Evolutionary conservation across 2,329 filamentous ascomycete genomes (phyloP), one percentile per base, ranked within the genome.

Genomic region (Seiridium cupressi): DNA sequence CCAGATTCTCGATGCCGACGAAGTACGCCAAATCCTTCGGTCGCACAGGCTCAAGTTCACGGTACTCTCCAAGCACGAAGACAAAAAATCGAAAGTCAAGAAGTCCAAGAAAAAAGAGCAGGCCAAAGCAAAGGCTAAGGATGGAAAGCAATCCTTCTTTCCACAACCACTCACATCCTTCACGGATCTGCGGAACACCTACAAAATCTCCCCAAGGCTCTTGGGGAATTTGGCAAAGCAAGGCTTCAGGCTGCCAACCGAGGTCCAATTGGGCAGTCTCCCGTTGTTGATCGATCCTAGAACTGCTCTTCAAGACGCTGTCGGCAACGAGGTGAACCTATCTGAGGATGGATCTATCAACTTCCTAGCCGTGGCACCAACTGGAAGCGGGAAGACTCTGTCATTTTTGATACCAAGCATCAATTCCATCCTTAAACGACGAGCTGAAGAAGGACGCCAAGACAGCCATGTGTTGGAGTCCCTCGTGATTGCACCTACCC

Each of bases 381-480:
- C 95, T 0, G 95, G 95, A 32, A 98, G 94, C 73, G 95, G 95
- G 49, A 99, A 99, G 80, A 99, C 95, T 0, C 80, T 99, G 64
- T 92, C 93, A 18, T 99, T 97, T 69, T 76, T 98, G 68, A 90
- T 99, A 47, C 93, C 94, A 0, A 83, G 93, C 3, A 87, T 99
- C 67, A 89, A 96, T 70, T 84, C 85, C 51, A 87, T 96, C 47
- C 79, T 91, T 65, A 80, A 83, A 62, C 77, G 84, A 57, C 77
- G 83, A 47, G 79, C 82, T 1, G 76, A 80, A 44, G 76, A 81
- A 51, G 53, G 65, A 55, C 66, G 60, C 66, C 70, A 72, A 49
- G 70, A 83, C 59, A 73, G 79, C 3, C 83, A 86, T 63, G 75
- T 81, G 9, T 77, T 92, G 7, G 82, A 89, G 68, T 85, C 88